These are phyloP conservation scores for Aspergillus fischeri DNA, from an alignment of 2,329 filamentous ascomycete genomes.

Conservation along the genomic window DNA sequence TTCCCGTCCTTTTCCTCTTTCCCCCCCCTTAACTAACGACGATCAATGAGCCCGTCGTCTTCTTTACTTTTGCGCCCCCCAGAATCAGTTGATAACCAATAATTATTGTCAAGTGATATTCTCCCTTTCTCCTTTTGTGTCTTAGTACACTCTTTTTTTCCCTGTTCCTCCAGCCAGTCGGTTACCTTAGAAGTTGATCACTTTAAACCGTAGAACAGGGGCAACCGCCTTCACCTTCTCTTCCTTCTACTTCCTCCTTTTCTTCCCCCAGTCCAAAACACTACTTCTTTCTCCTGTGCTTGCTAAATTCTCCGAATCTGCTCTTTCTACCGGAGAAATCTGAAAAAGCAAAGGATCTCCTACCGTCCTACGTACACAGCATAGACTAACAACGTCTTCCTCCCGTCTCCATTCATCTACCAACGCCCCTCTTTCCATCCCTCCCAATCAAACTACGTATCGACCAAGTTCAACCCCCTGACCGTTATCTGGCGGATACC, in stretches of 20 bases:
- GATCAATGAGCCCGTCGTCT: neutral
- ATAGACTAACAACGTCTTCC: neutral
- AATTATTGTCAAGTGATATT: constrained; percentile 5
- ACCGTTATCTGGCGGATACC: constrained; percentile 10
- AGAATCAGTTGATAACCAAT: neutral
- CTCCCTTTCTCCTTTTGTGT: constrained; percentile 1
- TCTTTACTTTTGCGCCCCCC: neutral
- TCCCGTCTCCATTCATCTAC: constrained; percentile 4
- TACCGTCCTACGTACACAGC: neutral
- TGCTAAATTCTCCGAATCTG: neutral
- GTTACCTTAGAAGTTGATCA: constrained; percentile 1
- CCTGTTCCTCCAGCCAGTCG: constrained; percentile 2
- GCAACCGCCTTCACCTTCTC: neutral
- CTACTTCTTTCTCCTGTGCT: neutral
- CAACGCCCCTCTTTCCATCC: constrained; percentile 6
- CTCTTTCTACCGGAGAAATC: neutral
- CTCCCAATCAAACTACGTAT: constrained; percentile 6
- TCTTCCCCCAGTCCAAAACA: neutral
- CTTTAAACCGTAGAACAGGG: neutral
- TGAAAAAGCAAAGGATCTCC: neutral
- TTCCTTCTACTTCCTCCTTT: constrained; percentile 1
- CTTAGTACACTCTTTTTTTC: neutral
- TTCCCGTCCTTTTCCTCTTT: neutral
- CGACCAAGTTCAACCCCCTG: constrained; percentile 8
- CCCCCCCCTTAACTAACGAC: neutral